Base-by-base conservation (phyloP, 495 filamentous ascomycete genomes). In the Daldinia vernicosa region DNA sequence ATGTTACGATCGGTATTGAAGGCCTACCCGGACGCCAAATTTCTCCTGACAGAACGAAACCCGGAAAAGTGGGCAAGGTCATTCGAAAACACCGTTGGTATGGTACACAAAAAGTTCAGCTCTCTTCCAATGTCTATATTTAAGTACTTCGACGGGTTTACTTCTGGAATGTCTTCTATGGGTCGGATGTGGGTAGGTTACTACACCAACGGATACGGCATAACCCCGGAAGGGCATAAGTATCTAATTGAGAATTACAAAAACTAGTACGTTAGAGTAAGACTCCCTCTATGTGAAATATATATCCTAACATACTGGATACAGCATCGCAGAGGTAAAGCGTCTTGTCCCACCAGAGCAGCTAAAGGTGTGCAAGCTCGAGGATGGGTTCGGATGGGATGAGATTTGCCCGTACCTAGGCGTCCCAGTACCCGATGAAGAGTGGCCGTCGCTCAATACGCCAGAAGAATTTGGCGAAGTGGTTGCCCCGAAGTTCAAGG, bases 311-410 rank as follows among this genome's bases (percentile, higher is more conserved):
- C 59, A 24, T 51, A 1, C 28, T 6, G 6, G n/a, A 14, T 47
- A 65, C 27, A 77, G 75, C 30, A 77, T 77, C 37, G 71, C 74
- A 17, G 69, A 76, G 8, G 76, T 77, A 28, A 79, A 79, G 65
- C 68, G 63, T n/a, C 39, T 75, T 26, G 71, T 79, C 19, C 77
- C 77, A 14, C 70, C 73, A 4, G 69, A 75, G 58, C 73, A 74
- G 58, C 62, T 76, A 4, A 71, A 64, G 39, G 69, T 77, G 14
- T 53, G 67, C 64, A 74, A 62, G 35, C 74, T 79, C 8, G 77
- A 79, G 51, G 77, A 79, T 57, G 77, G 77, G 9, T 69, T 76
- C 28, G 77, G 75, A n/a, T 78, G 76, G 76, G 63, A 76, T 4
- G 72, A 78, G 27, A 54, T 78, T 9, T 78, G 76, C 52, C 73